A percentile compares a stretch with the other conserved stretches of the same genome.
phyloP scores from a whole-genome alignment of 2,329 filamentous ascomycete genomes.

The Fusarium agapanthi region DNA sequence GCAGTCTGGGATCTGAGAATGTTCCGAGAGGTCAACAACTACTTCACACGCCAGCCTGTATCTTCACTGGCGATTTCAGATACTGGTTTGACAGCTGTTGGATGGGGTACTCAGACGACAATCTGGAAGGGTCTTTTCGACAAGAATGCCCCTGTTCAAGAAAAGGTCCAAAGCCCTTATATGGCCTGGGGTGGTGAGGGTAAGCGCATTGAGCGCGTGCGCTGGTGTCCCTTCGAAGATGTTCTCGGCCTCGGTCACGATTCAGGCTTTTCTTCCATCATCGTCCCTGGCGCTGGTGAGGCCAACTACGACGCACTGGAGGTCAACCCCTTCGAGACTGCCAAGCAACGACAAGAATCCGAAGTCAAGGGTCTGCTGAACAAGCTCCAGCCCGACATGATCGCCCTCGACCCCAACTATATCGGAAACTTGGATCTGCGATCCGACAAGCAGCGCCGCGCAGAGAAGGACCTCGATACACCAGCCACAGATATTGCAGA shows the following conservation, averaged over 20 bases:
- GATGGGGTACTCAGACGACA: constrained; percentile 88
- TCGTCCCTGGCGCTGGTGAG: constrained; percentile 95
- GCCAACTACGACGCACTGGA: constrained; percentile 96
- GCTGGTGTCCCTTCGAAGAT: constrained; percentile 96
- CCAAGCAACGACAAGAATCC: constrained; percentile 88
- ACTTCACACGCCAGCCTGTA: constrained; percentile 84
- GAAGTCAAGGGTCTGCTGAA: constrained; percentile 92
- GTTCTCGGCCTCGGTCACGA: constrained; percentile 86
- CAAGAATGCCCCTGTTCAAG: constrained; percentile 73
- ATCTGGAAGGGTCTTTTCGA: constrained; percentile 93
- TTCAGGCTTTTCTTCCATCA: constrained; percentile 85
- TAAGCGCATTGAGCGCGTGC: constrained; percentile 78
- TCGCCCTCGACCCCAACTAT: constrained; percentile 90
- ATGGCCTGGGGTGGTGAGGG: constrained; percentile 93
- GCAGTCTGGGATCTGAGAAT: constrained; percentile 96
- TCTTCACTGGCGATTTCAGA: constrained; percentile 90
- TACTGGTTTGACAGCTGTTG: constrained; percentile 84
- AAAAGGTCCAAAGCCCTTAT: constrained; percentile 87
- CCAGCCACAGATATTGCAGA: constrained; percentile 64
- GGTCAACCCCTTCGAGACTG: constrained; percentile 92
- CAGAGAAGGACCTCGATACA: constrained; percentile 82
- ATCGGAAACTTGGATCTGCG: constrained; percentile 87
- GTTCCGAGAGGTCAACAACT: constrained; percentile 91
- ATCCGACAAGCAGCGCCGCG: constrained; percentile 78
- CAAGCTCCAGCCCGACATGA: constrained; percentile 97